phyloP scores from a whole-genome alignment of 148 eudicot genomes.

The Persicaria maculosa region DNA sequence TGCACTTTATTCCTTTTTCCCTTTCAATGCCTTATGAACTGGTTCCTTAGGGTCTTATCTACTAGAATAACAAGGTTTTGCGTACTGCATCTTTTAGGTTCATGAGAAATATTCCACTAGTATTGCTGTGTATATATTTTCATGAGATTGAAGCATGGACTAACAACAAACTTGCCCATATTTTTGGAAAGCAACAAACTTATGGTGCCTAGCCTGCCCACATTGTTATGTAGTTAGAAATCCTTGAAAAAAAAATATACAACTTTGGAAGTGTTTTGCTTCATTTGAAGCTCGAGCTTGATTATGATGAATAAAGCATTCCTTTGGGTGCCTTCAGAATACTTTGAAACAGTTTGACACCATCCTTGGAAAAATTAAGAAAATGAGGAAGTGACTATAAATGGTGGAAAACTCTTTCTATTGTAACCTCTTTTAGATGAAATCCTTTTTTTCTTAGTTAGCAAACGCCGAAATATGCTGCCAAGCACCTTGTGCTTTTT shows the following conservation, averaged over 20 bases:
- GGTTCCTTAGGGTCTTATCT: too few species aligned
- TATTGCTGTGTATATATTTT: too few species aligned
- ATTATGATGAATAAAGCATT: background rate
- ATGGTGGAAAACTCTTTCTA: background rate
- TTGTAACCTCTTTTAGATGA: background rate
- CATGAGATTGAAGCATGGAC: too few species aligned
- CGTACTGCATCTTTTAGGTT: too few species aligned
- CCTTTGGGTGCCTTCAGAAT: background rate
- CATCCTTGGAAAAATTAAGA: too few species aligned
- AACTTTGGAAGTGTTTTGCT: background rate
- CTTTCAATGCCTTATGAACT: background rate
- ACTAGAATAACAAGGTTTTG: too few species aligned
- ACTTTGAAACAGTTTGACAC: too few species aligned
- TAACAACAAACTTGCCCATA: background rate
- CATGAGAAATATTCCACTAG: too few species aligned
- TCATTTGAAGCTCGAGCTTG: background rate
- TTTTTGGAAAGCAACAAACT: background rate
- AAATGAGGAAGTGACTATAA: too few species aligned
- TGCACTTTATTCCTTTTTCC: background rate
- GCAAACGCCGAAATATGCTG: background rate
- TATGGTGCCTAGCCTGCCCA: background rate
- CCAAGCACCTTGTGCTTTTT: background rate
- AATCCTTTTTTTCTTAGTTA: background rate
- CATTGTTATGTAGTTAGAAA: background rate
- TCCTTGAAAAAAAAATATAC: background rate